These are phyloP conservation scores for Ophiocordyceps unilateralis DNA, from an alignment of 2,329 filamentous ascomycete species.

Conservation along the genomic window DNA sequence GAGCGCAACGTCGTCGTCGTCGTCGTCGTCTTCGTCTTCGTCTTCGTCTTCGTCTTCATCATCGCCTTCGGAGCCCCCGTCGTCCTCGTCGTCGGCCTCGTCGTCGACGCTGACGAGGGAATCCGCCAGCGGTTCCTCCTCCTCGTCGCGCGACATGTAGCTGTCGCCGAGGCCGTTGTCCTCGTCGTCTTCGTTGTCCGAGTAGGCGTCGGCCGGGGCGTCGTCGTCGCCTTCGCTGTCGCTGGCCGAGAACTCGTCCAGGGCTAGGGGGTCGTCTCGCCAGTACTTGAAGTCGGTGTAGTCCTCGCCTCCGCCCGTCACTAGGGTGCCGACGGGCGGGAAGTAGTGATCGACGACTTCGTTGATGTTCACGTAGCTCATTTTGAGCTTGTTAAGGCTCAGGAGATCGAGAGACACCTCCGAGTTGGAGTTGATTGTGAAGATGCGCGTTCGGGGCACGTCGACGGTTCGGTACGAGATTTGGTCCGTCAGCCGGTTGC, in stretches of 20 bases:
- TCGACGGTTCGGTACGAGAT: slow-evolving; percentile 92
- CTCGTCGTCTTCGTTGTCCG: slow-evolving; percentile 26
- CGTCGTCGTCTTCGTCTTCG: slow-evolving; percentile 15
- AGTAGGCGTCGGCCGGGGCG: slow-evolving; percentile 25
- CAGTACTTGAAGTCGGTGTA: slow-evolving; percentile 97
- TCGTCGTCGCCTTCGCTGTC: slow-evolving; percentile 47
- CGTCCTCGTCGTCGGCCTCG: slow-evolving; percentile 23
- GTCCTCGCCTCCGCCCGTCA: slow-evolving; percentile 79
- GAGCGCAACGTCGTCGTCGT: slow-evolving; percentile 4
- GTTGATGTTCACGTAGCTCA: slow-evolving; percentile 91
- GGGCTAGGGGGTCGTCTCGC: slow-evolving; percentile 67
- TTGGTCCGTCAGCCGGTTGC: slow-evolving; percentile 90
- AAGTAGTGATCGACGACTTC: slow-evolving; percentile 98
- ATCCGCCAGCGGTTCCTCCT: slow-evolving; percentile 18
- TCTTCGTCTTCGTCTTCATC: slow-evolving; percentile 24
- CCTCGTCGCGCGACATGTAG: slow-evolving; percentile 34
- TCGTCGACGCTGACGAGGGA: slow-evolving; percentile 23
- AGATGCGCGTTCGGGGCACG: slow-evolving; percentile 85
- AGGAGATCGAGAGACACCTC: slow-evolving; percentile 86
- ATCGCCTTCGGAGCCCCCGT: slow-evolving; percentile 21
- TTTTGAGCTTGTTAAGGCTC: slow-evolving; percentile 85
- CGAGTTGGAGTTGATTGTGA: slow-evolving; percentile 96
- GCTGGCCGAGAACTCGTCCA: slow-evolving; percentile 78
- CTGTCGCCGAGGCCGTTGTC: slow-evolving; percentile 31
- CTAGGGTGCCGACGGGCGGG: slow-evolving; percentile 71